Conservation (phyloP, 164 flowering plant species). For the Paratinospora sagittata region DNA sequence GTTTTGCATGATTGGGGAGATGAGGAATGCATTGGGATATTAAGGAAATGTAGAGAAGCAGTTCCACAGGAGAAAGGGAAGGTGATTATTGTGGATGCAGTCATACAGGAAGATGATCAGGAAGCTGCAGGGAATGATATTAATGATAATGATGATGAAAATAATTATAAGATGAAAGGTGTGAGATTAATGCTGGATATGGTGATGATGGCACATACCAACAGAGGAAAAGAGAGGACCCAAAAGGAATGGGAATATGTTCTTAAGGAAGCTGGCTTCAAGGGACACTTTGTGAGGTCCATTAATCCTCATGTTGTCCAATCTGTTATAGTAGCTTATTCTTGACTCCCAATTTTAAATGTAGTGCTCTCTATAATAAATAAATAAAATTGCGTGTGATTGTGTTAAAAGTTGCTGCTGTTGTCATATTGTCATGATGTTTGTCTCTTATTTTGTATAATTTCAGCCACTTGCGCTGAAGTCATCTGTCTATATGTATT, state of each 20-base stretch:
- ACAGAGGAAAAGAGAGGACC: conserved; percentile 9
- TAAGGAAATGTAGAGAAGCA: conserved; percentile 8
- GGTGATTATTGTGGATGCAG: conserved; percentile 7
- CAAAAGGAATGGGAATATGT: conserved; percentile 9
- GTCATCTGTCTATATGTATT: no score
- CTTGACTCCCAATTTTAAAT: background rate
- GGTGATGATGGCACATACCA: conserved; percentile 12
- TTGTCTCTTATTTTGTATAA: no score
- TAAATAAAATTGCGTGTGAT: background rate
- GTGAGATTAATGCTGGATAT: conserved; percentile 5
- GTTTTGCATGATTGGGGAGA: conserved; percentile 11
- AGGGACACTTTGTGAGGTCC: background rate
- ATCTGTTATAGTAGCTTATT: conserved; percentile 7
- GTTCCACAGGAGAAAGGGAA: conserved; percentile 6
- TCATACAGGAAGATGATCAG: conserved; percentile 6
- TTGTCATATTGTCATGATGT: no score
- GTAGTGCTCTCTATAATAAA: no score
- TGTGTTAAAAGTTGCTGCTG: no score
- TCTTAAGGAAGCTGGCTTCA: conserved; percentile 1
- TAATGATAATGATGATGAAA: background rate
- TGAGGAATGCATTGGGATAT: conserved; percentile 6
- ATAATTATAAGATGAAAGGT: background rate
- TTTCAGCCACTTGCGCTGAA: no score
- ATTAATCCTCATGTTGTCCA: background rate
- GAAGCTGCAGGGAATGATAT: no score